Evolutionary conservation across 495 filamentous ascomycete genomes (phyloP).

Genomic region (Talaromyces nanjingensis): DNA sequence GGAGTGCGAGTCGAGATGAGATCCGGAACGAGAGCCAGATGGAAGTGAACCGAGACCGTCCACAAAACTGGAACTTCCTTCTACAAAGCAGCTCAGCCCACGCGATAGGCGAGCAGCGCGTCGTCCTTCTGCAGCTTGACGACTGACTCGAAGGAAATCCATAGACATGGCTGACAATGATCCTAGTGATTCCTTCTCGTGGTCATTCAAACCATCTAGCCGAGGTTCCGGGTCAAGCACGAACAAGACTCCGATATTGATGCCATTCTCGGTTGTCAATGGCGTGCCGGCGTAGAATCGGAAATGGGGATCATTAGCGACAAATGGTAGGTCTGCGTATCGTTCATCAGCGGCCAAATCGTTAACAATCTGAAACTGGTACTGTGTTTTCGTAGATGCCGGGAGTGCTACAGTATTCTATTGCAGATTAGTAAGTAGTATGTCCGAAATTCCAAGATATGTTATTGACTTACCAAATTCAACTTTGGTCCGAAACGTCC

Average conservation of each 20-base stretch:
- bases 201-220: conserved; percentile 19
- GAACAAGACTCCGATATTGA: conserved; percentile 67
- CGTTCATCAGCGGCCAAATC: conserved; percentile 34
- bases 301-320: conserved; percentile 33
- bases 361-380: conserved; percentile 30
- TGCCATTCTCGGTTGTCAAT: conserved; percentile 57
- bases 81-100: conserved; percentile 58
- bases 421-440: background rate
- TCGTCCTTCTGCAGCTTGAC: conserved; percentile 50
- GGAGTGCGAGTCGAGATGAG: background rate
- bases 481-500: conserved; percentile 1
- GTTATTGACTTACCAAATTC: background rate
- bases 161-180: conserved; percentile 51
- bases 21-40: conserved; percentile 7
- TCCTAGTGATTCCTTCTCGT: conserved; percentile 35
- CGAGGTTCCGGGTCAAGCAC: conserved; percentile 49
- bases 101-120: conserved; percentile 52
- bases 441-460: conserved; percentile 16
- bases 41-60: conserved; percentile 19
- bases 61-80: conserved; percentile 42
- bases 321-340: conserved; percentile 35
- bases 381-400: conserved; percentile 24
- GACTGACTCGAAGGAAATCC: conserved; percentile 53
- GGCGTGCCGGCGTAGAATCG: conserved; percentile 44
- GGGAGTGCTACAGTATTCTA: conserved; percentile 29